A percentile compares a stretch with the other conserved stretches of the same genome.
Evolutionary conservation across 2,329 filamentous ascomycete species (phyloP).

Genomic region (Sporothrix schenckii): DNA sequence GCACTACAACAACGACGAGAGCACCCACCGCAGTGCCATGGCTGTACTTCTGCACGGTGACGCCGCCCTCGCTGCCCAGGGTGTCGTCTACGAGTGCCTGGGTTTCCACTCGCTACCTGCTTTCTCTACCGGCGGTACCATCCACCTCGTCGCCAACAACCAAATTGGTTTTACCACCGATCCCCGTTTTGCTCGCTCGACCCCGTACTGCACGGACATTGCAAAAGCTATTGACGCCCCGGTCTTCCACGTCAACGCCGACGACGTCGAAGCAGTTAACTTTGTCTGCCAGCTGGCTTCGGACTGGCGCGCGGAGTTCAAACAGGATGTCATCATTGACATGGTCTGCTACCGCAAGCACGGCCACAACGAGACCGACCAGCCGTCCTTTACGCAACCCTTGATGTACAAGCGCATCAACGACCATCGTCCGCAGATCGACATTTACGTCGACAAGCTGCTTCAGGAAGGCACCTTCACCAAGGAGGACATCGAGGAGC

Average conservation of each 20-base stretch:
- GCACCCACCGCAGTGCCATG: constrained; percentile 87
- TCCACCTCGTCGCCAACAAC: constrained; percentile 98
- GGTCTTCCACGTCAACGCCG: constrained; percentile 98
- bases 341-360: constrained; percentile 99
- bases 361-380: constrained; percentile 98
- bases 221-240: constrained; percentile 98
- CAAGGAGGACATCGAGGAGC: constrained; percentile 96
- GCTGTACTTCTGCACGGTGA: constrained; percentile 95
- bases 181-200: constrained; percentile 94
- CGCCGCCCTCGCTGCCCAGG: constrained; percentile 93
- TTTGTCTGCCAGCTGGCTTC: constrained; percentile 96
- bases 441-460: constrained; percentile 90
- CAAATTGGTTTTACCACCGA: constrained; percentile 99
- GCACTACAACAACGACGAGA: constrained; percentile 98
- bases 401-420: constrained; percentile 99
- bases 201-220: constrained; percentile 98
- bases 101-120: constrained; percentile 94
- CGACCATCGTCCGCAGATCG: constrained; percentile 79
- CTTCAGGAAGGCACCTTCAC: constrained; percentile 92
- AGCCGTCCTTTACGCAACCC: constrained; percentile 99
- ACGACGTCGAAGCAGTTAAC: constrained; percentile 97
- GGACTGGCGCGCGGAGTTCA: constrained; percentile 98
- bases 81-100: constrained; percentile 97
- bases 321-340: constrained; percentile 96
- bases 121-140: constrained; percentile 95